Base-by-base conservation (phyloP, 768 basidiomycete species). In the Tricholoma sp. region DNA sequence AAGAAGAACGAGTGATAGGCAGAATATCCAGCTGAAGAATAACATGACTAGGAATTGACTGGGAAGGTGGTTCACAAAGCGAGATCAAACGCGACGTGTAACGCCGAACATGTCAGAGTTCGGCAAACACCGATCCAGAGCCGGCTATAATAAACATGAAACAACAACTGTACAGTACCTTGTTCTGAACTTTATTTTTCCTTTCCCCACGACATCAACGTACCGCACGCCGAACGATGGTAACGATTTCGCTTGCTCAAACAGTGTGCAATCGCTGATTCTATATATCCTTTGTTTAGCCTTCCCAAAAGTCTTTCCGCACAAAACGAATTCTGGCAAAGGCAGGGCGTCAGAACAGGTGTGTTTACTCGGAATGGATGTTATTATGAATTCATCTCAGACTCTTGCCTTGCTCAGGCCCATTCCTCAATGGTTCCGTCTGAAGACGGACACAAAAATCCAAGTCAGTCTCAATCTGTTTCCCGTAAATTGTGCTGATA, bases 341-440 rank as follows among this genome's bases (percentile, higher is more conserved):
- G 84, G 93, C 93, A 59, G 74, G 80, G 59, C 87, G 93, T 68
- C 94, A 97, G 83, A 99, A 99, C 82, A 85, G 96, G 91, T 94
- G 66, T 64, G 82, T 71, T 56, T 33, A 13, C 31, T 37, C 28
- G 18, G 12, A 12, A 4, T 45, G 1, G 36, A 18, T 18, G 0
- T 31, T 6, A 15, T 44, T 1, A 18, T 4, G 3, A 29, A 31
- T 37, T 5, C 28, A 36, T 20, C 20, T n/a, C 20, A 10, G 3
- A 44, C 12, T 64, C 12, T n/a, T 13, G 49, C 34, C 50, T 36
- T 52, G 34, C 31, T 39, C 54, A 94, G 91, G 71, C 97, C 96
- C 60, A 98, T 99, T 59, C 97, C 96, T 62, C 96, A 98, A 70
- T 99, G 96, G 96, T 98, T 97, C 86, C 93, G 94, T 63, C 80